These are phyloP conservation scores for Neurospora africana DNA, from an alignment of 495 filamentous ascomycete genomes.

Conservation along the genomic window DNA sequence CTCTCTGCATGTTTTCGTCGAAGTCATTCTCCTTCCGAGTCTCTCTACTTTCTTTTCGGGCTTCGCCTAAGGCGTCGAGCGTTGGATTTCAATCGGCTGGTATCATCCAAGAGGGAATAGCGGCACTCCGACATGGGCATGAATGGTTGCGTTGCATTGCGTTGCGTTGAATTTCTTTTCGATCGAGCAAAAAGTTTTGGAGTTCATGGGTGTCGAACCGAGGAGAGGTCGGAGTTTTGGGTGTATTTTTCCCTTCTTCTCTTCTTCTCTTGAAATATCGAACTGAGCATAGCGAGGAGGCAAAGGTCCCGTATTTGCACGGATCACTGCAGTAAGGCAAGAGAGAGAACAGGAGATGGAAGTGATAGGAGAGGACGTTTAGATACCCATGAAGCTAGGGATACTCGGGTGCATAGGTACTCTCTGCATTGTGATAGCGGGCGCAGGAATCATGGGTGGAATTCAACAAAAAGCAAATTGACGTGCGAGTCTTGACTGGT, in stretches of 20 bases:
- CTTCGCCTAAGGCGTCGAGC: neutral
- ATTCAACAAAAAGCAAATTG: neutral
- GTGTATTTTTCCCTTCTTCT: neutral
- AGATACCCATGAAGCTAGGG: neutral
- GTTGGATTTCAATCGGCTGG: neutral
- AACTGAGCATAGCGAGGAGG: neutral
- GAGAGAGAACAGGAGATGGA: neutral
- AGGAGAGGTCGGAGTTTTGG: neutral
- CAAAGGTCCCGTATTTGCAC: no score
- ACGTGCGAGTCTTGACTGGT: neutral
- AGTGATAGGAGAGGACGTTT: neutral
- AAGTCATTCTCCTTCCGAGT: neutral
- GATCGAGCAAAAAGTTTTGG: neutral
- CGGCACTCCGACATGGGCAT: neutral
- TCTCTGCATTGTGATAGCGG: neutral
- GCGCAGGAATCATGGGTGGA: neutral
- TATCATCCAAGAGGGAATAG: neutral
- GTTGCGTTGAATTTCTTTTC: neutral
- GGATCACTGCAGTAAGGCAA: no score
- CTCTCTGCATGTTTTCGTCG: neutral
- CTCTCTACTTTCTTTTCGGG: neutral
- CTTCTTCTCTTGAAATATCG: neutral
- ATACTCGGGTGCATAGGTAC: neutral
- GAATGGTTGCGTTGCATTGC: neutral
- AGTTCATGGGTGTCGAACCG: neutral